Evolutionary conservation across 371 early-diverging fungal genomes (phyloP), one percentile per base, ranked within the genome.

Genomic region (Fennellomyces sp.): DNA sequence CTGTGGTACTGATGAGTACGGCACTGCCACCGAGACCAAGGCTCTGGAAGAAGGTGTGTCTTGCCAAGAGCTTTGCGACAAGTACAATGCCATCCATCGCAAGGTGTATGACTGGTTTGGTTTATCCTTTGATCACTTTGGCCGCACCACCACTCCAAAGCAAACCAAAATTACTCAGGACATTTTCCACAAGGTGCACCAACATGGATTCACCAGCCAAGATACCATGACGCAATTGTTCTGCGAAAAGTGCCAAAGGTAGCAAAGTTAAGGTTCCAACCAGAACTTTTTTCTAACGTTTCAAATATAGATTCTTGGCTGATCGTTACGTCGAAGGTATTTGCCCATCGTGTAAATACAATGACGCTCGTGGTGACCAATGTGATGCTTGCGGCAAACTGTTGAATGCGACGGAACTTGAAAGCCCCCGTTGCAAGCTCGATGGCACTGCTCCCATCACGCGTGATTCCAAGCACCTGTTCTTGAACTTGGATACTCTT

Each of bases 1-100:
- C 47, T 97, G 98, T 77, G 99, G 99, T 64, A 99, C 99, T 2
- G 99, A 99, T 76, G 99, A 99, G 81, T 99, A 99, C 76, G 99
- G 99, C 56, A 99, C 99, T 26, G 98, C 99, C 11, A 99, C 99
- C 4, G 99, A 99, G 82, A 99, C 99, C 45, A 97, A 97, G 76
- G 99, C 99, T 5, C 75, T 99, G 28, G 92, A 97, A 65, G 96
- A 97, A 65, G 90, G 91, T 8, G 80, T 94, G 7, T 79, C 92
- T 19, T 98, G 98, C 72, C 86, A 89, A 64, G 97, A 89, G 57
- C 88, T 99, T 25, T 99, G 99, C 75, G 97, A 97, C 80, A 96
- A 97, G 79, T 99, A 99, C 81, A 79, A 93, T 71, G 85, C 84
- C 8, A 73, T 97, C 52, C 99, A 99, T 80, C 83, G 76, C 55